Base-by-base conservation (phyloP, 768 basidiomycete species). In the Filobasidium floriforme region DNA sequence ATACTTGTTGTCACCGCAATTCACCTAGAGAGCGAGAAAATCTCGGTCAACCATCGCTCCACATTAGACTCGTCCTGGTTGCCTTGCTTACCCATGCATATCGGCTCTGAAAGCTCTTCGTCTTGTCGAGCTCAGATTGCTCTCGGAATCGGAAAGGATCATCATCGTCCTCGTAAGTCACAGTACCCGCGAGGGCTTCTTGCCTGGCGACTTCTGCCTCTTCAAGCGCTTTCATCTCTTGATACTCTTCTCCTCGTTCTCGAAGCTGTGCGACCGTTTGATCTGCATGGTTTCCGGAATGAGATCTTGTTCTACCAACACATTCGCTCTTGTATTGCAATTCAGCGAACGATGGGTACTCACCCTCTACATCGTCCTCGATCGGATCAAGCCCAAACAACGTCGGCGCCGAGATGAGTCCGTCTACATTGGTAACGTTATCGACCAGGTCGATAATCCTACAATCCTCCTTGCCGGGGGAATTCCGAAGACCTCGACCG, bases 391-490 rank as follows among this genome's bases (percentile, higher is more conserved):
- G 79, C 0, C 93, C 93, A 73, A 92, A 89, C 12, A 97, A 79
- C 7, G 88, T 90, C 0, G 93, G 92, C 12, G 84, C 82, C 18
- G 86, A 89, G 28, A 92, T 80, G 29, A 92, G 81, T 12, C 90
- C 90, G 9, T 83, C 75, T 2, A 90, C 84, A 10, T 87, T 84
- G 43, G 80, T 81, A 24, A 84, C 81, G 44, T 85, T 87, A 73
- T 93, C 91, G 18, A 92, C 90, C 69, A 96, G 88, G 75, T 98
- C 93, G 69, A 98, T 89, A 66, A 97, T 85, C 14, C 84, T 85
- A 76, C 93, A 97, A 73, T 94, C 86, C 54, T 75, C 70, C 77
- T 98, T 98, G 61, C 86, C 88, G 0, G 89, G 88, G 1, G 89
- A 92, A 37, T 89, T 82, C 66, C 93, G 82, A 85, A 97, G 89